Percentiles rank a stretch among this genome's conserved stretches.
Conservation (phyloP, 192 early-diverging fungal genomes). For the Chytriomyces sp. region DNA sequence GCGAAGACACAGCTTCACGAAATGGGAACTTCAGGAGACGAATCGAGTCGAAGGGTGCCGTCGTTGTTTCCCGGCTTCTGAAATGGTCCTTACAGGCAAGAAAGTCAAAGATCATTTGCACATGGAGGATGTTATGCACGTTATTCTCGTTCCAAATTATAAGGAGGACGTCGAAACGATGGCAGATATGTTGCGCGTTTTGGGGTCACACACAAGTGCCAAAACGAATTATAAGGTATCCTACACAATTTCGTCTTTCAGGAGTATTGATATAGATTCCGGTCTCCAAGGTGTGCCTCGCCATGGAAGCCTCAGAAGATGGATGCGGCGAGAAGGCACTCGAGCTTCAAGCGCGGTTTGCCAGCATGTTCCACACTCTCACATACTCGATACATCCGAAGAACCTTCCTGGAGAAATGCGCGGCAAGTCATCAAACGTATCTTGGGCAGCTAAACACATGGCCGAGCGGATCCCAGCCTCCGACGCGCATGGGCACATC, state of each 20-base stretch:
- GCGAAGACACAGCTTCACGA: conserved; percentile 38
- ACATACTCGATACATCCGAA: conserved; percentile 39
- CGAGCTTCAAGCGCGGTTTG: conserved; percentile 39
- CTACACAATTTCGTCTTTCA: conserved; percentile 34
- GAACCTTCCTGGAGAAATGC: conserved; percentile 56
- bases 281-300: conserved; percentile 47
- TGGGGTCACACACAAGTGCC: conserved; percentile 41
- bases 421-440: conserved; percentile 59
- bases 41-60: too few relatives aligned
- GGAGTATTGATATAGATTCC: background rate
- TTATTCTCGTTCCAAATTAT: conserved; percentile 64
- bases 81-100: conserved; percentile 52
- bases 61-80: conserved; percentile 21
- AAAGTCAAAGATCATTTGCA: conserved; percentile 53
- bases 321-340: conserved; percentile 49
- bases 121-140: conserved; percentile 46
- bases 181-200: conserved; percentile 52
- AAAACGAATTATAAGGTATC: conserved; percentile 40
- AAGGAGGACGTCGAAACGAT: conserved; percentile 55
- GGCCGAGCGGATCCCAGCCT: conserved; percentile 3
- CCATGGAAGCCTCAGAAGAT: conserved; percentile 60
- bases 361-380: conserved; percentile 49
- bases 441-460: conserved; percentile 52
- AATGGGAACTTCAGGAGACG: conserved; percentile 29
- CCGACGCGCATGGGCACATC: conserved; percentile 34